Conservation (phyloP, 371 early-diverging fungal genomes). For the Apophysomyces variabilis region DNA sequence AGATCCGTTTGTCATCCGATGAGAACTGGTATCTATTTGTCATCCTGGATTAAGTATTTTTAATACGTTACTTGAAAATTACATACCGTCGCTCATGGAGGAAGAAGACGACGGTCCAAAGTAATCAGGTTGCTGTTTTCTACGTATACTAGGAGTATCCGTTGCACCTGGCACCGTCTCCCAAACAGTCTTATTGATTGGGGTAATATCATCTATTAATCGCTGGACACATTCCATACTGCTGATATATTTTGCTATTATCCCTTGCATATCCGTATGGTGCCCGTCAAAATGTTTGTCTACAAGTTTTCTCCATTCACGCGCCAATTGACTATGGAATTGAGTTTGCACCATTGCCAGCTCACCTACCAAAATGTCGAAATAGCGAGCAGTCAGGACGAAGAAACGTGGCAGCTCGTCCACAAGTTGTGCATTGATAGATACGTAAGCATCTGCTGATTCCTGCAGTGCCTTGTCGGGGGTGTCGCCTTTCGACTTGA, state of each 20-base stretch:
- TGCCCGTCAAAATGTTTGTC: constrained; percentile 21
- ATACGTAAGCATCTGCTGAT: constrained; percentile 72
- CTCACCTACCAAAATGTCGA: constrained; percentile 64
- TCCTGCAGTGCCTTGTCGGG: constrained; percentile 70
- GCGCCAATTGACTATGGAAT: constrained; percentile 44
- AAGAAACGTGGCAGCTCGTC: constrained; percentile 80
- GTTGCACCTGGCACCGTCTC: constrained; percentile 13
- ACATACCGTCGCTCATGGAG: not conserved
- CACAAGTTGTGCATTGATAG: constrained; percentile 78
- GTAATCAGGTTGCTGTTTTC: not conserved
- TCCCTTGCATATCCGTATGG: constrained; percentile 6
- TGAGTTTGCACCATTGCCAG: constrained; percentile 66
- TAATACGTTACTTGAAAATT: not conserved
- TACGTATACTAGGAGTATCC: not conserved
- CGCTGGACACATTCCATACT: constrained; percentile 19
- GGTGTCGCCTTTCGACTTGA: constrained; percentile 64
- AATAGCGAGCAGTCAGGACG: constrained; percentile 60
- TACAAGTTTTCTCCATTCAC: constrained; percentile 42
- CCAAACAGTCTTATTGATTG: constrained; percentile 20
- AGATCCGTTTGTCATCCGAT: too few relatives aligned
- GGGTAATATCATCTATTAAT: constrained; percentile 19
- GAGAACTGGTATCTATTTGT: too few relatives aligned
- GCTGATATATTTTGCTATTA: constrained; percentile 15
- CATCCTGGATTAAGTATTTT: not conserved
- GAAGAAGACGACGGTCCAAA: not conserved